A percentile compares a stretch with the other conserved stretches of the same genome.
Evolutionary conservation across 2,329 filamentous ascomycete genomes (phyloP).

Genomic region (Pseudogymnoascus sp.): DNA sequence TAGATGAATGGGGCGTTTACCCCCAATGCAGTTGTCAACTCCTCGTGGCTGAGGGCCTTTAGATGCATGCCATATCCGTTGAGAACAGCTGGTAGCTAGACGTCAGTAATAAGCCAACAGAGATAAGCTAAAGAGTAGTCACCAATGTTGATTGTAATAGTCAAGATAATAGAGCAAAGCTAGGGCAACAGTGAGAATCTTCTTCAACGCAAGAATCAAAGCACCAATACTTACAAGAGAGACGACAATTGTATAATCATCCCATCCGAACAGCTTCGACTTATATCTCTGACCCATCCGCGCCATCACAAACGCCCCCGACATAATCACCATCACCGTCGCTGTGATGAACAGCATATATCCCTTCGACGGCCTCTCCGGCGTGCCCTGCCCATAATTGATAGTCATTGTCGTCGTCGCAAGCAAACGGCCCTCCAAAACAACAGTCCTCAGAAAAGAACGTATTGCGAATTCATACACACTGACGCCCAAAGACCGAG

Average conservation of each 20-base stretch:
- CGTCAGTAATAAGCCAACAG: neutral
- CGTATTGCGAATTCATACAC: neutral
- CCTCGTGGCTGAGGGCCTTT: constrained; percentile 27
- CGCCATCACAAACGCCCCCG: neutral
- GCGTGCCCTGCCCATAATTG: neutral
- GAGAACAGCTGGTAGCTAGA: constrained; percentile 26
- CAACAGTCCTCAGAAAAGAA: neutral
- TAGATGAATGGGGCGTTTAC: constrained; percentile 10
- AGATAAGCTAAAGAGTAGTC: neutral
- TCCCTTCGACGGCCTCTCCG: neutral
- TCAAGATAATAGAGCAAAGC: neutral
- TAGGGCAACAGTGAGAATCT: neutral
- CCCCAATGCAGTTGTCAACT: constrained; percentile 33
- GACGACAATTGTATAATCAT: neutral
- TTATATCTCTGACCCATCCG: neutral
- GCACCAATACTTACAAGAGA: neutral
- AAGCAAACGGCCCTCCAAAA: neutral
- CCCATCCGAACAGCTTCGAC: neutral
- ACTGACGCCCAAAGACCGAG: too few species aligned
- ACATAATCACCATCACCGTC: neutral
- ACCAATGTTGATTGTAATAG: neutral
- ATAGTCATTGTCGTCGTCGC: neutral
- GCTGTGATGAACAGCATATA: neutral
- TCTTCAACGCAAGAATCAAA: neutral
- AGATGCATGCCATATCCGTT: constrained; percentile 39